phyloP scores from a whole-genome alignment of 345 rosid genomes.

The Populus davidiana region DNA sequence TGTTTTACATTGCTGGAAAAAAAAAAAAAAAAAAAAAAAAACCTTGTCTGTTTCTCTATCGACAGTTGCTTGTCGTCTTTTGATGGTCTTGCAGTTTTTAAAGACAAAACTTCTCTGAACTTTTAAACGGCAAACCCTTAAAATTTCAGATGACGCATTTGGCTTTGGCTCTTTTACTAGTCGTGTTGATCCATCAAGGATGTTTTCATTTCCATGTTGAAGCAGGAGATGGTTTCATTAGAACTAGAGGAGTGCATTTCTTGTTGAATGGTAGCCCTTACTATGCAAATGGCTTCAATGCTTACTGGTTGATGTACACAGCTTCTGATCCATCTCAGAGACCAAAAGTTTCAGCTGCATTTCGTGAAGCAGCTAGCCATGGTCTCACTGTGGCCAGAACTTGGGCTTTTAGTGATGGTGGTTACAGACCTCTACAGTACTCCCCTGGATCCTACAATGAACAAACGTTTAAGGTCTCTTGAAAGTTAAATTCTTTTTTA shows the following conservation, averaged over 20 bases:
- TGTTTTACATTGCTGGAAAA: not conserved
- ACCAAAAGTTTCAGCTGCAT: constrained; percentile 25
- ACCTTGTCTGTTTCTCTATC: not conserved
- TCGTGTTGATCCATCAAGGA: constrained; percentile 9
- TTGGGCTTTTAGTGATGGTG: constrained; percentile 38
- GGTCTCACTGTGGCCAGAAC: constrained; percentile 34
- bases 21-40: not conserved
- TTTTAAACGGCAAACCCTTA: constrained; percentile 6
- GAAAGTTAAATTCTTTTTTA: not conserved
- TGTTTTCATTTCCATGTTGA: constrained; percentile 9
- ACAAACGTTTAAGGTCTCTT: constrained; percentile 27
- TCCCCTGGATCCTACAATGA: constrained; percentile 32
- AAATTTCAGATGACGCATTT: constrained; percentile 41
- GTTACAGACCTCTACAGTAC: constrained; percentile 30
- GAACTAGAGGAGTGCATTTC: constrained; percentile 30
- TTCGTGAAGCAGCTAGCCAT: constrained; percentile 24
- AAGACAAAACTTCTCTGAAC: constrained; percentile 18
- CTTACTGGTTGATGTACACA: constrained; percentile 32
- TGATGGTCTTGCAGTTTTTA: not conserved
- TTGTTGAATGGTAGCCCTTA: constrained; percentile 27
- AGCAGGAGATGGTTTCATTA: constrained; percentile 24
- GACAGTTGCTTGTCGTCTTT: not conserved
- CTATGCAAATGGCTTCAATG: constrained; percentile 35
- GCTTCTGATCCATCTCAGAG: constrained; percentile 34
- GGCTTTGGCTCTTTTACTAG: constrained; percentile 11